Conservation (phyloP, 2,329 filamentous ascomycete genomes). For the Arthrobotrys iridis region DNA sequence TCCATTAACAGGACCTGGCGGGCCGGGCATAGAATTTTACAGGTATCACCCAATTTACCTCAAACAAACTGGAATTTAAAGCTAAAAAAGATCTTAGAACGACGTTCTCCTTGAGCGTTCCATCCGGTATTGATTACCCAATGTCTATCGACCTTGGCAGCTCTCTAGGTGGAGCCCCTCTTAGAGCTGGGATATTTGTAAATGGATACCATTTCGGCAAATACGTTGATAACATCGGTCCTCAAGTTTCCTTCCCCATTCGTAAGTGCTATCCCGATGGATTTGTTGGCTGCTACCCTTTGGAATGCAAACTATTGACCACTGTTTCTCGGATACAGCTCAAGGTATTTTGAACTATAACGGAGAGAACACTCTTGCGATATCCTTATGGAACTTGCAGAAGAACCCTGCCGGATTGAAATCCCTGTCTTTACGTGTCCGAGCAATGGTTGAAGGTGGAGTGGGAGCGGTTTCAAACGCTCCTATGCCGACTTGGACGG, state of each 20-base stretch:
- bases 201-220: conserved; percentile 79
- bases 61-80: no score
- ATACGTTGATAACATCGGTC: conserved; percentile 75
- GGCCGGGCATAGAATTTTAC: conserved; percentile 71
- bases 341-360: conserved; percentile 71
- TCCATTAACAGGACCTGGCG: conserved; percentile 63
- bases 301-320: background rate
- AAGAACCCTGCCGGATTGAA: no score
- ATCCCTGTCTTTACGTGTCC: no score
- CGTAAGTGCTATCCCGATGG: conserved; percentile 73
- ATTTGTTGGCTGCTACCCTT: background rate
- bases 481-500: no score
- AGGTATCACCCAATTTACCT: no score
- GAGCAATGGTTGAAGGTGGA: no score
- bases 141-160: conserved; percentile 70
- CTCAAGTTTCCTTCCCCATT: conserved; percentile 76
- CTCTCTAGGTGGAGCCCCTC: conserved; percentile 62
- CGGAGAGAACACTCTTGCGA: conserved; percentile 74
- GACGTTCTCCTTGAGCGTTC: conserved; percentile 68
- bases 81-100: no score
- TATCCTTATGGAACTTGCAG: conserved; percentile 79
- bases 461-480: no score
- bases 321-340: background rate
- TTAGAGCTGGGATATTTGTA: conserved; percentile 74
- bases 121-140: conserved; percentile 70